Base-by-base conservation (phyloP, 2,329 filamentous ascomycete genomes). In the Aspergillus texensis region DNA sequence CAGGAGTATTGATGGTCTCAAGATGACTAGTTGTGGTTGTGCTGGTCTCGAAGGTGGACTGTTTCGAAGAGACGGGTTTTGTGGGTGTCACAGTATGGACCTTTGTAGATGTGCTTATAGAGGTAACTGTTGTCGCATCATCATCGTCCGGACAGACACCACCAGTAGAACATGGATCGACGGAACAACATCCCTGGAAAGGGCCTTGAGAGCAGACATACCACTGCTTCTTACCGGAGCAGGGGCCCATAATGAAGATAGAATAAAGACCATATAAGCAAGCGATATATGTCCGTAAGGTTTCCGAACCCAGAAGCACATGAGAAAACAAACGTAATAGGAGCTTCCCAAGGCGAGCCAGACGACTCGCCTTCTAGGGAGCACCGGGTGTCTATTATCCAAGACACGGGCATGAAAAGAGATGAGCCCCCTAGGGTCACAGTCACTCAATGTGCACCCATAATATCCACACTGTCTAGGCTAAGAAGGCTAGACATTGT, bases 171-270 rank as follows among this genome's bases (percentile, higher is more conserved):
- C 76, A 77, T 30, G 76, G 74, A 62, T 77, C 67, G 16, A 66
- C 66, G 11, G 74, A 73, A 54, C 76, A 78, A 59, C 76, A 78
- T 52, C 76, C 76, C 36, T 45, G 62, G 57, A 70, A 78, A 34
- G 57, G 34, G 0, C 70, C 71, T 46, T 41, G 61, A 3, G 60
- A 59, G 57, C 75, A 76, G 39, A 70, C 63, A 69, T 77, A 77
- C 65, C 65, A 77, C 54, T 54, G 63, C 41, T 67, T 65, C 30
- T 57, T 36, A 9, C 45, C 58, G 3, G 72, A 57, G 54, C 74
- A 76, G 12, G 9, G n/a, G 43, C 52, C 41, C 21, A 61, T 32
- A 39, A 14, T 6, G 28, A 56, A 6, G 19, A 26, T 21, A 2
- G 30, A 34, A 14, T 14, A 14, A 26, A 4, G 48, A 32, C 19